Evolutionary conservation across 371 early-diverging fungal genomes (phyloP).

Genomic region (Mucor circinelloides): DNA sequence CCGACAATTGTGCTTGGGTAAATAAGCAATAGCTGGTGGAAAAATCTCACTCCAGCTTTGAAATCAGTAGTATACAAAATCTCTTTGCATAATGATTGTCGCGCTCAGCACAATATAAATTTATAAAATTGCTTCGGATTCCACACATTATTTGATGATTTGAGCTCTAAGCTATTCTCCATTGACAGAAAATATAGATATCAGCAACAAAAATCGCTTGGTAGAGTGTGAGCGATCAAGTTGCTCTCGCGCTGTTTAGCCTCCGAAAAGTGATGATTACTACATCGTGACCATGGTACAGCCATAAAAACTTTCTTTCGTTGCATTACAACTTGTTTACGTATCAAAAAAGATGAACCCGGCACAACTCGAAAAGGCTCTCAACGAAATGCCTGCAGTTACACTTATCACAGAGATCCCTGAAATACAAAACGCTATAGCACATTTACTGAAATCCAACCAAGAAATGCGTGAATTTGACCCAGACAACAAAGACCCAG

Average conservation of each 20-base stretch:
- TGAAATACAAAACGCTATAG: conserved; percentile 42
- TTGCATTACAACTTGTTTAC: not conserved
- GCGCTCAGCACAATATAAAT: too few species aligned
- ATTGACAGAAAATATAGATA: too few species aligned
- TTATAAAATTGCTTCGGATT: too few species aligned
- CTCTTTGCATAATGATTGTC: too few species aligned
- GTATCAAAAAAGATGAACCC: conserved; percentile 20
- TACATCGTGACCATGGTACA: not conserved
- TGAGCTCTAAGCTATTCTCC: too few species aligned
- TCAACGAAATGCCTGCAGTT: conserved; percentile 35
- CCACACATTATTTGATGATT: too few species aligned
- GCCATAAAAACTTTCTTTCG: not conserved
- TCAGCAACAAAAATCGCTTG: too few species aligned
- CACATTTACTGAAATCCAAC: conserved; percentile 41
- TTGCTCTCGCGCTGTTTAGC: not conserved
- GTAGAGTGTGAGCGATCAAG: too few species aligned
- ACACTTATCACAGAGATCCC: conserved; percentile 47
- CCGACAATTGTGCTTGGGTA: too few species aligned
- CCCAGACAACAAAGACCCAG: conserved; percentile 31
- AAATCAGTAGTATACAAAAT: too few species aligned
- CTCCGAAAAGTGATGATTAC: not conserved
- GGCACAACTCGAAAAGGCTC: conserved; percentile 31
- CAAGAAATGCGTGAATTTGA: conserved; percentile 45
- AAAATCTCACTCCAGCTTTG: too few species aligned
- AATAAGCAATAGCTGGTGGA: too few species aligned